These are phyloP conservation scores for Trichomonas vaginalis DNA, from an alignment of 208 protist genomes.

Conservation along the genomic window DNA sequence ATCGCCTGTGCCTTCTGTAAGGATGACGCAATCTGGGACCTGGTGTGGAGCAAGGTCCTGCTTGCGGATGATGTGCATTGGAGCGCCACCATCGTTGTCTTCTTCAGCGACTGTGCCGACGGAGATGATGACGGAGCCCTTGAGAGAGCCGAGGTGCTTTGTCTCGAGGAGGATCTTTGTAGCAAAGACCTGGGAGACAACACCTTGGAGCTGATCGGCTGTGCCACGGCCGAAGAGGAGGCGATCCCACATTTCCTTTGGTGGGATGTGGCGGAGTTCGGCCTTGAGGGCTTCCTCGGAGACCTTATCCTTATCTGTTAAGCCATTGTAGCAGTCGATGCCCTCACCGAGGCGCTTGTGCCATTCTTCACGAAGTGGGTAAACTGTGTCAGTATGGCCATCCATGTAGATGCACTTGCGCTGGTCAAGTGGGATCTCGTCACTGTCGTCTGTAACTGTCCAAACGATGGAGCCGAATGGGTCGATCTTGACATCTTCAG, in stretches of 20 bases:
- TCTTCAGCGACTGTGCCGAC: neutral
- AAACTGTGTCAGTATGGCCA: conserved; percentile 3
- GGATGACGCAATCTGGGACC: neutral
- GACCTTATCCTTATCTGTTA: neutral
- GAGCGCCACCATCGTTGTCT: neutral
- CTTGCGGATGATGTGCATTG: neutral
- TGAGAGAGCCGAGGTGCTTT: neutral
- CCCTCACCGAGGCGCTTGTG: neutral
- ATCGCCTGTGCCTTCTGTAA: neutral
- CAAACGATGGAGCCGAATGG: neutral
- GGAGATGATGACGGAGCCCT: neutral
- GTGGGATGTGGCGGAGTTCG: neutral
- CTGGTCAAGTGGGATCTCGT: neutral
- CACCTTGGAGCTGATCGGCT: neutral
- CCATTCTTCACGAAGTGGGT: neutral
- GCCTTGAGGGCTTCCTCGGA: neutral
- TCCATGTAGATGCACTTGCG: neutral
- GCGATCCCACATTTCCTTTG: conserved; percentile 4
- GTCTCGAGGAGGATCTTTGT: conserved; percentile 4
- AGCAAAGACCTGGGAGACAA: neutral
- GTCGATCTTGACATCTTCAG: neutral
- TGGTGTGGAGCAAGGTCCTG: neutral
- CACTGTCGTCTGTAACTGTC: neutral
- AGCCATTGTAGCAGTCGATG: neutral
- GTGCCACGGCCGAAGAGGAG: neutral